A percentile compares a stretch with the other conserved stretches of the same genome.
Evolutionary conservation across 331 rosid genomes (phyloP).

Genomic region (Phaseolus coccineus): DNA sequence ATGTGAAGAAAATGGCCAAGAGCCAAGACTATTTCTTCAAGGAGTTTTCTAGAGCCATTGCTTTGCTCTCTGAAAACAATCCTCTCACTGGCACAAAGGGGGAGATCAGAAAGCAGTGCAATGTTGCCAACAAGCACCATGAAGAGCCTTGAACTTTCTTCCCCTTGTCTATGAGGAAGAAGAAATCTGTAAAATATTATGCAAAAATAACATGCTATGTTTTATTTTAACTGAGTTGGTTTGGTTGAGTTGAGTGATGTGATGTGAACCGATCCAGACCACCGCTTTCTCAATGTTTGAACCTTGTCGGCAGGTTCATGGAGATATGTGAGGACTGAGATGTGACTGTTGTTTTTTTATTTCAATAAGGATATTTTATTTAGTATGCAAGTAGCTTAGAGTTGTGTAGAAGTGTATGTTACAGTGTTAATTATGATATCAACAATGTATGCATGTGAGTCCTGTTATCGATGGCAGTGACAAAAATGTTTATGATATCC

Average conservation of each 20-base stretch:
- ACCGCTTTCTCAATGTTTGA: neutral
- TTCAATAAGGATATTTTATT: conserved; percentile 31
- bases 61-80: conserved; percentile 88
- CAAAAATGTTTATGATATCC: conserved; percentile 44
- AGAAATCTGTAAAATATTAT: conserved; percentile 39
- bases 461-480: conserved; percentile 1
- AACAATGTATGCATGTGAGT: conserved; percentile 36
- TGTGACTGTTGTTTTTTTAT: conserved; percentile 40
- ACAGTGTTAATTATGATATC: neutral
- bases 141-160: conserved; percentile 53
- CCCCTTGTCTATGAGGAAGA: conserved; percentile 43
- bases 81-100: conserved; percentile 95
- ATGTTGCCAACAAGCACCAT: conserved; percentile 79
- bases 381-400: conserved; percentile 34
- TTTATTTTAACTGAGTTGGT: conserved; percentile 2
- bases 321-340: conserved; percentile 7
- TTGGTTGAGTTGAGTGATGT: neutral
- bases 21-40: conserved; percentile 90
- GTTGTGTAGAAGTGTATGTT: conserved; percentile 11
- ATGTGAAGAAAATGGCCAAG: conserved; percentile 97
- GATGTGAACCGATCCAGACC: neutral
- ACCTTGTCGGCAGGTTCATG: conserved; percentile 14
- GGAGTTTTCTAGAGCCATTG: conserved; percentile 81
- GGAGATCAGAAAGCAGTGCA: conserved; percentile 93
- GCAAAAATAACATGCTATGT: conserved; percentile 47